phyloP scores from a whole-genome alignment of 768 basidiomycete species.

The Kwoniella mangroviensis region DNA sequence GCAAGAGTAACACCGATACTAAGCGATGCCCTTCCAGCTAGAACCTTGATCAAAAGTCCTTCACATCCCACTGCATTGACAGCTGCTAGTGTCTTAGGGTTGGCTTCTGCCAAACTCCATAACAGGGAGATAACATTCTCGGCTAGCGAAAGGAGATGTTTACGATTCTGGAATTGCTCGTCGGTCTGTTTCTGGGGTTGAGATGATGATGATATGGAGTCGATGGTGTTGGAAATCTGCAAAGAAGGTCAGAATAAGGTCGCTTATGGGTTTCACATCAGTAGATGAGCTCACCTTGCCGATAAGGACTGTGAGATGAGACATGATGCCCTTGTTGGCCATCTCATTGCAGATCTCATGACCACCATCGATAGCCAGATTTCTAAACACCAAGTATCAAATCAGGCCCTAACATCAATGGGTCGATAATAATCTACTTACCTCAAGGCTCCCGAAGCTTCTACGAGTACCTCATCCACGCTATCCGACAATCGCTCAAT shows the following conservation, averaged over 20 bases:
- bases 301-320: constrained; percentile 58
- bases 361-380: constrained; percentile 92
- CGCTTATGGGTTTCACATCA: too few species aligned
- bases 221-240: constrained; percentile 75
- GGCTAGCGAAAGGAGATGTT: constrained; percentile 80
- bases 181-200: constrained; percentile 61
- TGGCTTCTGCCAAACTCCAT: constrained; percentile 91
- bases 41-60: constrained; percentile 89
- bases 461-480: constrained; percentile 87
- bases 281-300: constrained; percentile 36
- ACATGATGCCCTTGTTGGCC: constrained; percentile 92
- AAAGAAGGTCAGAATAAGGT: too few species aligned
- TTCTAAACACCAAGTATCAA: constrained; percentile 62
- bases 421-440: constrained; percentile 57
- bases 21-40: constrained; percentile 71
- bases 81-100: constrained; percentile 81
- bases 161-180: constrained; percentile 69
- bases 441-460: constrained; percentile 87
- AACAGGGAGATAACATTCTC: constrained; percentile 90
- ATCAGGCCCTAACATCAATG: constrained; percentile 1
- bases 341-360: constrained; percentile 95
- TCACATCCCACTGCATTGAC: constrained; percentile 79
- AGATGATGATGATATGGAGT: constrained; percentile 62
- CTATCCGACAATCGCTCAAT: constrained; percentile 85
- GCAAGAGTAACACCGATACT: constrained; percentile 75